Evolutionary conservation across 1,284 basidiomycete genomes (phyloP).

Genomic region (Heterobasidion annosum): DNA sequence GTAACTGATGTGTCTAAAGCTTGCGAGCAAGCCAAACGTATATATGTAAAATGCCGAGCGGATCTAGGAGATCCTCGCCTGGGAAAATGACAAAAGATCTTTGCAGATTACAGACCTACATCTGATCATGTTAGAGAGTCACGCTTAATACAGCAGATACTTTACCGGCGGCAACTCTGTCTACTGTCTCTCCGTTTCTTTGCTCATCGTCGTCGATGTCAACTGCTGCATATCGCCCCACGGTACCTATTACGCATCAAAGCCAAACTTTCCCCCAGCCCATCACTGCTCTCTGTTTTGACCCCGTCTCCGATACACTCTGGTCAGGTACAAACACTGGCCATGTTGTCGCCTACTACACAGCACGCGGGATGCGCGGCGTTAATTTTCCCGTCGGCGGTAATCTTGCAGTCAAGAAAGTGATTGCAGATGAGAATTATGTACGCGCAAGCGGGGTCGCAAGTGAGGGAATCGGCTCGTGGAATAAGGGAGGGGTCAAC

Average conservation of each 20-base stretch:
- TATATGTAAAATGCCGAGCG: too few relatives aligned
- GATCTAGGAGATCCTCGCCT: too few relatives aligned
- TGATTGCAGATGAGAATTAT: slow-evolving; percentile 68
- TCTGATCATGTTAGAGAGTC: too few relatives aligned
- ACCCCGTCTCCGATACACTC: slow-evolving; percentile 83
- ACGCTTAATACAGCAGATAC: too few relatives aligned
- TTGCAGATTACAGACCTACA: too few relatives aligned
- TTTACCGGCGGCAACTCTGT: too few relatives aligned
- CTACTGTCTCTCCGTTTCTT: too few relatives aligned
- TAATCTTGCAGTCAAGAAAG: slow-evolving; percentile 55
- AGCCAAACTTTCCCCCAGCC: slow-evolving; percentile 37
- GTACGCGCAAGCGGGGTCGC: slow-evolving; percentile 54
- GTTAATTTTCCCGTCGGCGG: slow-evolving; percentile 74
- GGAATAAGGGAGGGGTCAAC: slow-evolving; percentile 76
- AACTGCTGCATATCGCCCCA: slow-evolving; percentile 26
- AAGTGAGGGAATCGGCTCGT: slow-evolving; percentile 59
- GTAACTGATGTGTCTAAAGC: too few relatives aligned
- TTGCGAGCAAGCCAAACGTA: too few relatives aligned
- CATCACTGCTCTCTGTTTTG: slow-evolving; percentile 75
- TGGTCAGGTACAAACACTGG: slow-evolving; percentile 83
- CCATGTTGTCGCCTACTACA: slow-evolving; percentile 66
- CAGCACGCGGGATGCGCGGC: slow-evolving; percentile 55
- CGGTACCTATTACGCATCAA: slow-evolving; percentile 26
- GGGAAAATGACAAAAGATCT: too few relatives aligned
- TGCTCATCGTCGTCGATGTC: slow-evolving; percentile 19